phyloP scores from a whole-genome alignment of 495 filamentous ascomycete species.

The Thermothielavioides terrestris region DNA sequence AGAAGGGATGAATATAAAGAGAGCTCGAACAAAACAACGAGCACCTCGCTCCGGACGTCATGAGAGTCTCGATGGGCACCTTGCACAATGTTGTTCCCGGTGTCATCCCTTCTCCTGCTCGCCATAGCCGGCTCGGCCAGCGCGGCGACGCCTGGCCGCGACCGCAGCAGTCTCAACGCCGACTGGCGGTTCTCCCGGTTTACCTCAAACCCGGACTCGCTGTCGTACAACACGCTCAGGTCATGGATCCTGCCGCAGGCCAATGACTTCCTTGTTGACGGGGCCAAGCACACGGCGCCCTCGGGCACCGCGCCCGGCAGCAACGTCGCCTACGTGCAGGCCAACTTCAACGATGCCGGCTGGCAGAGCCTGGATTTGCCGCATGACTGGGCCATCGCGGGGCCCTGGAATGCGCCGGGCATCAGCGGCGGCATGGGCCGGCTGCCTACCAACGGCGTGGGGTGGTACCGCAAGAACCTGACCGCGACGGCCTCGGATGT shows the following conservation, averaged over 20 bases:
- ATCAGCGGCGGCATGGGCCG: constrained; percentile 51
- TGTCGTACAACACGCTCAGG: constrained; percentile 21
- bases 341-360: constrained; percentile 10
- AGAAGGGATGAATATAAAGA: no score
- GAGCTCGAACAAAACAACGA: no score
- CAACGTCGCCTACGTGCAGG: constrained; percentile 7
- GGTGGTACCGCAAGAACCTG: constrained; percentile 42
- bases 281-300: constrained; percentile 2
- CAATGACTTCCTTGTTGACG: constrained; percentile 21
- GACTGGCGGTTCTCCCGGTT: constrained; percentile 25
- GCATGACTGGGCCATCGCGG: constrained; percentile 46
- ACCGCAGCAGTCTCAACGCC: constrained; percentile 18
- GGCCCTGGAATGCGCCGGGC: constrained; percentile 35
- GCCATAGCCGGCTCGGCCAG: no score
- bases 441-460: constrained; percentile 41
- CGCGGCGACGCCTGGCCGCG: not conserved
- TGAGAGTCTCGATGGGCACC: no score
- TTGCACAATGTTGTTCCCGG: no score
- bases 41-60: no score
- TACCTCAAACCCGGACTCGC: constrained; percentile 17
- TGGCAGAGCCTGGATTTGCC: constrained; percentile 19
- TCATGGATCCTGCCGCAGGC: constrained; percentile 22
- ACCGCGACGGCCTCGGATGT: constrained; percentile 13
- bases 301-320: not conserved
- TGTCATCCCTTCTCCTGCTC: no score